Evolutionary conservation across 805 yeast genomes (phyloP).

Genomic region (Candida xiaguanensis): DNA sequence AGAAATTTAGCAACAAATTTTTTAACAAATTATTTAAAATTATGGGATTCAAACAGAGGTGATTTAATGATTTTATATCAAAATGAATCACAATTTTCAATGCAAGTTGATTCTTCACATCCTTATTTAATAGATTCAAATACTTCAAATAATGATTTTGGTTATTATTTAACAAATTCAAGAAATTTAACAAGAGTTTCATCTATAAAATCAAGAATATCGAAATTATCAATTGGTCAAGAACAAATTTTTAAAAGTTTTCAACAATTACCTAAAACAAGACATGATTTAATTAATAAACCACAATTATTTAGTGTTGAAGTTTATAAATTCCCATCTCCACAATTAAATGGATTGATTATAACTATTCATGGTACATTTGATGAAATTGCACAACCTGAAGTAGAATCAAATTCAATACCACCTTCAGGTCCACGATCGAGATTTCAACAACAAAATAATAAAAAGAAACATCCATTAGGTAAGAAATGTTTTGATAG

Average conservation of each 20-base stretch:
- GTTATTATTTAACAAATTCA: slow-evolving; percentile 67
- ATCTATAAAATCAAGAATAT: slow-evolving; percentile 49
- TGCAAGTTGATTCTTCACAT: slow-evolving; percentile 69
- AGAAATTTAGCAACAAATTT: slow-evolving; percentile 74
- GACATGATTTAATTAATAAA: slow-evolving; percentile 61
- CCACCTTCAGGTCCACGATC: slow-evolving; percentile 14
- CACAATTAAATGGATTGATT: slow-evolving; percentile 63
- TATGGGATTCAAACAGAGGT: slow-evolving; percentile 78
- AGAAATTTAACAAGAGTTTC: slow-evolving; percentile 70
- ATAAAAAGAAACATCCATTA: slow-evolving; percentile 33
- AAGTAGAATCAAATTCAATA: slow-evolving; percentile 19
- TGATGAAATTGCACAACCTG: slow-evolving; percentile 63
- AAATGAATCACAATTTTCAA: slow-evolving; percentile 78
- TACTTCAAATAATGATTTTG: slow-evolving; percentile 39
- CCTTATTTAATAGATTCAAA: slow-evolving; percentile 40
- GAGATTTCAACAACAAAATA: slow-evolving; percentile 18
- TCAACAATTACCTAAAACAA: slow-evolving; percentile 68
- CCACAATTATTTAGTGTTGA: slow-evolving; percentile 76
- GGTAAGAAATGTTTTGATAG: slow-evolving; percentile 81
- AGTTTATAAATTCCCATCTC: slow-evolving; percentile 61
- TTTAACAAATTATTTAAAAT: slow-evolving; percentile 64
- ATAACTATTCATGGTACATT: slow-evolving; percentile 82
- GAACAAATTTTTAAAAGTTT: slow-evolving; percentile 61
- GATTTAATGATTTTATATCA: slow-evolving; percentile 75
- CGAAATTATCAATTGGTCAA: slow-evolving; percentile 65